These are phyloP conservation scores for Pleomassaria siparia DNA, from an alignment of 2,329 filamentous ascomycete genomes.

Conservation along the genomic window DNA sequence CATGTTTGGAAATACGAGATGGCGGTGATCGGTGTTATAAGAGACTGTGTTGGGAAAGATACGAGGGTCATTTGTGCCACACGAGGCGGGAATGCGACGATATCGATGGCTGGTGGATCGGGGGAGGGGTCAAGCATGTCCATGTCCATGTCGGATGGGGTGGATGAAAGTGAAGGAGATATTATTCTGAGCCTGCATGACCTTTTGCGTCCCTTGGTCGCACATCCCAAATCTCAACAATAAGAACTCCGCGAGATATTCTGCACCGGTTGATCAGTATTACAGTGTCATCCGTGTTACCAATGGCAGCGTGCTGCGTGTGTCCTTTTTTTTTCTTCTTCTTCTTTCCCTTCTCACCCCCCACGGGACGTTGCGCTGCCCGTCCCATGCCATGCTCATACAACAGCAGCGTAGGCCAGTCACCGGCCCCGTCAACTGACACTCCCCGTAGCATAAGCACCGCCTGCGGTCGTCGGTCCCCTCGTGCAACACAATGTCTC, in stretches of 20 bases:
- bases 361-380: no score
- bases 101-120: background rate
- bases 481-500: background rate
- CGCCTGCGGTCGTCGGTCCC: background rate
- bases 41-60: background rate
- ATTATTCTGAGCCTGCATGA: background rate
- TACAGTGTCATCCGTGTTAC: no score
- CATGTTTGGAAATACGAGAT: conserved; percentile 1
- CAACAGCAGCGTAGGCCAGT: no score
- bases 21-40: background rate
- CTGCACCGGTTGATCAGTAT: no score
- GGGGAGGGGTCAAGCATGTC: background rate
- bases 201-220: background rate
- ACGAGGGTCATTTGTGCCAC: background rate
- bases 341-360: no score
- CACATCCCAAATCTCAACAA: background rate
- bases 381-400: no score
- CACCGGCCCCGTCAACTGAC: background rate
- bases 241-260: no score
- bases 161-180: background rate
- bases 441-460: background rate
- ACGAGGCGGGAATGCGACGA: background rate
- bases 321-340: background rate
- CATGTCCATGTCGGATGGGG: background rate
- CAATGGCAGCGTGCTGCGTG: background rate